Base-by-base conservation (phyloP, 2,329 filamentous ascomycete species). In the Hypoxylon sp. region DNA sequence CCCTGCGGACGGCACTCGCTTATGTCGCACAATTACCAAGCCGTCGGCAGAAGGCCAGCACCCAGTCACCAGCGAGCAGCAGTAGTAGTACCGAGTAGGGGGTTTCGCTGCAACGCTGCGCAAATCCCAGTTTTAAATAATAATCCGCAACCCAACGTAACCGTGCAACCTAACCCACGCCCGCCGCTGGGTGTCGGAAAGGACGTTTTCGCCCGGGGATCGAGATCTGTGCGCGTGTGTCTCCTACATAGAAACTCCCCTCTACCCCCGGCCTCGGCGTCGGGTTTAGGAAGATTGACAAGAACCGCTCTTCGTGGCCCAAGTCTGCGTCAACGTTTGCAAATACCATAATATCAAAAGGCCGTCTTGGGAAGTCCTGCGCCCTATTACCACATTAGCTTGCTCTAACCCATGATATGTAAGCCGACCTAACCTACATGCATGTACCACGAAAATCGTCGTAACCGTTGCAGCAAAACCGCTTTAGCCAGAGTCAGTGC, bases 171-270 rank as follows among this genome's bases (percentile, higher is more conserved):
- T 12, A 30, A 65, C 65, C 61, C 59, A 56, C 54, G 40, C 49
- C 49, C n/a, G n/a, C n/a, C n/a, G 49, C 45, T 16, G 55, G 32
- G 48, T 57, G 46, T 42, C 52, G 48, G 30, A 12, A 1, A 33
- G 56, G 49, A 48, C 46, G 11, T 50, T 57, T 57, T 51, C 24
- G 22, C 50, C 48, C 60, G 32, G 22, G 26, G 64, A 69, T 69
- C 66, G 66, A 67, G 66, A 69, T 69, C 64, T 69, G 56, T 69
- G 52, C 9, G 45, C n/a, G n/a, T n/a, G n/a, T n/a, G n/a, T n/a
- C n/a, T n/a, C n/a, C n/a, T n/a, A n/a, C n/a, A n/a, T n/a, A n/a
- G n/a, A 69, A 51, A 18, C 30, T 66, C 40, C 51, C 40, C 55
- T 24, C 33, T 24, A 26, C 16, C 45, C 57, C 33, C 26, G 53